Percentiles rank a stretch among this genome's conserved stretches.
These are phyloP conservation scores for Oxytropis ochrocephala DNA, from an alignment of 306 rosid species.

Conservation along the genomic window DNA sequence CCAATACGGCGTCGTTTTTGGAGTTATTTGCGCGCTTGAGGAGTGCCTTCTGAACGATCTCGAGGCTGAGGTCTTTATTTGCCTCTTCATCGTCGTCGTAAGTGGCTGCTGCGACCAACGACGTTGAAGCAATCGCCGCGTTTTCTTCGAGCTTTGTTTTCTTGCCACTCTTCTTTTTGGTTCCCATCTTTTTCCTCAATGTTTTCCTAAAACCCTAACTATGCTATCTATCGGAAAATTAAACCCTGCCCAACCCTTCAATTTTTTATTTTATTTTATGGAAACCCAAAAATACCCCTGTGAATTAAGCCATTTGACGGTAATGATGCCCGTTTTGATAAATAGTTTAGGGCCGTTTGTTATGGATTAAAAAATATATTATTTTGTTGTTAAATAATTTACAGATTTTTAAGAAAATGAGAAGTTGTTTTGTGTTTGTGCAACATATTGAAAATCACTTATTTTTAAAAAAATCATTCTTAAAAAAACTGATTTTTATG, in stretches of 20 bases:
- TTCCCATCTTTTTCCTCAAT: constrained; percentile 22
- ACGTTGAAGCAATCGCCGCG: constrained; percentile 2
- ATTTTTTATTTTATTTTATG: too few species aligned
- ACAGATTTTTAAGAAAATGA: too few species aligned
- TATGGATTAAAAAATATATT: too few species aligned
- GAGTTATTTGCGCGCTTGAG: constrained; percentile 31
- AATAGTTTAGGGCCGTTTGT: too few species aligned
- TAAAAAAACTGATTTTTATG: too few species aligned
- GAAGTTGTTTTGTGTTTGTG: too few species aligned
- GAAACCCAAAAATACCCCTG: too few species aligned
- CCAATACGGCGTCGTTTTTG: constrained; percentile 10
- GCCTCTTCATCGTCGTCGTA: constrained; percentile 53
- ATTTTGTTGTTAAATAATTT: too few species aligned
- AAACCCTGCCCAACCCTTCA: neutral
- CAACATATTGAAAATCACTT: too few species aligned
- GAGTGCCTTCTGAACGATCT: constrained; percentile 44
- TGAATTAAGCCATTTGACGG: too few species aligned
- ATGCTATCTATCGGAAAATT: neutral
- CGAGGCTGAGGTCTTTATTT: constrained; percentile 58
- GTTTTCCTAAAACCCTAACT: constrained; percentile 5
- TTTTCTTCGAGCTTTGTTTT: constrained; percentile 28
- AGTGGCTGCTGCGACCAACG: neutral
- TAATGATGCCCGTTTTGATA: too few species aligned
- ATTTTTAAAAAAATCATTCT: too few species aligned
- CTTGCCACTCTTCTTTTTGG: constrained; percentile 33